Base-by-base conservation (phyloP, 2,329 filamentous ascomycete genomes). In the Tolypocladium ophioglossoides region DNA sequence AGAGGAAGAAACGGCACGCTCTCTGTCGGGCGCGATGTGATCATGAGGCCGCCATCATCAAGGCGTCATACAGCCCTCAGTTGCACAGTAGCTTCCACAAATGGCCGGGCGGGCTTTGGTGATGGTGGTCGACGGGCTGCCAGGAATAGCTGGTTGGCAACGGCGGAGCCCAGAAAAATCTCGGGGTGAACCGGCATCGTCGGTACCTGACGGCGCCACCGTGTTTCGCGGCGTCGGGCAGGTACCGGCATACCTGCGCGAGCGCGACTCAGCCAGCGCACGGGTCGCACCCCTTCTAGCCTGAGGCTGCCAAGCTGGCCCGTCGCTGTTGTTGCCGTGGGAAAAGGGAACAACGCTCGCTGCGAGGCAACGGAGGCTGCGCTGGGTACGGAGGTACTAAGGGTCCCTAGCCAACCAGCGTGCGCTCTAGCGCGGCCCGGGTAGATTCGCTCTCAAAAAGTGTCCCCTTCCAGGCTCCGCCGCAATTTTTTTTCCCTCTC, bases 391-490 rank as follows among this genome's bases (percentile, higher is more conserved):
- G 44, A 48, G 44, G 32, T 55, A 55, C 51, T 44, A 46, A n/a
- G 50, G 32, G 38, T 14, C 50, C 44, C 52, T 51, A 58, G 55
- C 41, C 52, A 54, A 55, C 61, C 57, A 59, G 34, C 38, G 48
- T 44, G 47, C 52, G 57, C 59, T 54, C 63, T 64, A 66, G 68
- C 60, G 62, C 56, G 60, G 62, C 66, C 66, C 76, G 76, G 77
- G 70, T 78, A 78, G 74, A 78, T 71, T 79, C 75, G 76, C 75
- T 73, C 70, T 62, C 65, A 76, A 77, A 77, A 76, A 68, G 70
- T 71, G 70, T 70, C 69, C 69, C 68, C 61, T 64, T 69, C 61
- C 61, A 62, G 59, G 66, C 70, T 72, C 74, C 72, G 74, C 71
- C 68, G 71, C 67, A 72, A 77, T 78, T 77, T 78, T 79, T 77